Percentiles rank a stretch among this genome's conserved stretches.
Evolutionary conservation across 116 monocot species (phyloP).

Genomic region (Cymodocea nodosa): DNA sequence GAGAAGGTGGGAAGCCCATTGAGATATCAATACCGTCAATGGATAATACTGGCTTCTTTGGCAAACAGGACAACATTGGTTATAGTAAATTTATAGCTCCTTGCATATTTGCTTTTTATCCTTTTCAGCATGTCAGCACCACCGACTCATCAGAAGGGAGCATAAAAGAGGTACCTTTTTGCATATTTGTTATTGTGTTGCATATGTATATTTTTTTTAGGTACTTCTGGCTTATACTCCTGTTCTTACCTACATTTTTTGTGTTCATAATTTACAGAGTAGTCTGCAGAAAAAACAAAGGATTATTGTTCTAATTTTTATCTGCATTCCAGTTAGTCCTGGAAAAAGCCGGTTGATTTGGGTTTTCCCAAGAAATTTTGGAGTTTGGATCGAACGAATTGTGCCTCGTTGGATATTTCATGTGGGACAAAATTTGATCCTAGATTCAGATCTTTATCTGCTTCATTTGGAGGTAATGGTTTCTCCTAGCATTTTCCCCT

Average conservation of each 20-base stretch:
- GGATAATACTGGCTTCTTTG: slow-evolving; percentile 40
- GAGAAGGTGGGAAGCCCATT: slow-evolving; percentile 75
- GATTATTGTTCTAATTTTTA: slow-evolving; percentile 40
- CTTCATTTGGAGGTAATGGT: slow-evolving; percentile 78
- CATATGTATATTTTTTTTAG: not conserved
- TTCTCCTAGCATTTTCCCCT: not conserved
- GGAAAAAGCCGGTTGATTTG: slow-evolving; percentile 80
- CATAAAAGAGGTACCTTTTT: slow-evolving; percentile 24
- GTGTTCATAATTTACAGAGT: slow-evolving; percentile 17
- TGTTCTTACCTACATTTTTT: not conserved
- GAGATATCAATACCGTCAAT: slow-evolving; percentile 42
- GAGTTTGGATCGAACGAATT: slow-evolving; percentile 54
- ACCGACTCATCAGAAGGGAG: slow-evolving; percentile 11
- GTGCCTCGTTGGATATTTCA: slow-evolving; percentile 81
- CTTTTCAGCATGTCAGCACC: slow-evolving; percentile 3
- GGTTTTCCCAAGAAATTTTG: slow-evolving; percentile 77
- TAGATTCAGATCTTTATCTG: slow-evolving; percentile 89
- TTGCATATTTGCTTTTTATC: slow-evolving; percentile 32
- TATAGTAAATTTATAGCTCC: slow-evolving; percentile 58
- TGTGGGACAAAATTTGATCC: slow-evolving; percentile 57
- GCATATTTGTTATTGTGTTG: not conserved
- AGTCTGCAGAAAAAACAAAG: slow-evolving; percentile 16
- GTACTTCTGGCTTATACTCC: not conserved
- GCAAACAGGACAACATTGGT: slow-evolving; percentile 17
- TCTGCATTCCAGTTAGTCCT: slow-evolving; percentile 77